Percentiles rank a stretch among this genome's conserved stretches.
phyloP scores from a whole-genome alignment of 108 stramenopile genomes.

The Conticribra weissflogii region DNA sequence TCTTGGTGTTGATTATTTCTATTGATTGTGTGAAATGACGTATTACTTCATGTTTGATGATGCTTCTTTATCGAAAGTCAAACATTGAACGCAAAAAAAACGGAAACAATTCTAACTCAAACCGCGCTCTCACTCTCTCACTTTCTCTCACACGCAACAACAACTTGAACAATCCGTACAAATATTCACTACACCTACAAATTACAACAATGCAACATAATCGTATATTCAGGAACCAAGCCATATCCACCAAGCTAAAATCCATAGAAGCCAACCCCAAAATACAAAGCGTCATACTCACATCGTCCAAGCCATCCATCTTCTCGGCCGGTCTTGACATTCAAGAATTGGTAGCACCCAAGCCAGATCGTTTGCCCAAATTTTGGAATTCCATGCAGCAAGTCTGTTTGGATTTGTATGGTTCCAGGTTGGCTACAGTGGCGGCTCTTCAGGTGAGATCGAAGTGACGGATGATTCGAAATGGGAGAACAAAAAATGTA shows the following conservation, averaged over 20 bases:
- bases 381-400: constrained; percentile 88
- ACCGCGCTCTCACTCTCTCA: too few species aligned
- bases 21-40: not conserved
- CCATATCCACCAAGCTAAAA: constrained; percentile 63
- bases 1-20: not conserved
- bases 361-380: constrained; percentile 52
- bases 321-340: constrained; percentile 89
- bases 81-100: too few species aligned
- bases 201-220: too few species aligned
- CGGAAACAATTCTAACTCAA: too few species aligned
- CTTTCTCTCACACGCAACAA: too few species aligned
- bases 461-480: not conserved
- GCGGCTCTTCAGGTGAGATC: constrained; percentile 52
- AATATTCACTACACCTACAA: too few species aligned
- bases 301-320: constrained; percentile 65
- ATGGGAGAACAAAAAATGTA: too few species aligned
- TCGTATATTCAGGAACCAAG: constrained; percentile 69
- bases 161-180: too few species aligned
- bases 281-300: constrained; percentile 66
- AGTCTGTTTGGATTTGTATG: constrained; percentile 84
- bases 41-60: not conserved
- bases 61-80: too few species aligned
- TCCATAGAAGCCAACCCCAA: constrained; percentile 52
- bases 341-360: constrained; percentile 67
- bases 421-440: constrained; percentile 65